Base-by-base conservation (phyloP, 2,329 filamentous ascomycete genomes). In the Aureobasidium sp. region DNA sequence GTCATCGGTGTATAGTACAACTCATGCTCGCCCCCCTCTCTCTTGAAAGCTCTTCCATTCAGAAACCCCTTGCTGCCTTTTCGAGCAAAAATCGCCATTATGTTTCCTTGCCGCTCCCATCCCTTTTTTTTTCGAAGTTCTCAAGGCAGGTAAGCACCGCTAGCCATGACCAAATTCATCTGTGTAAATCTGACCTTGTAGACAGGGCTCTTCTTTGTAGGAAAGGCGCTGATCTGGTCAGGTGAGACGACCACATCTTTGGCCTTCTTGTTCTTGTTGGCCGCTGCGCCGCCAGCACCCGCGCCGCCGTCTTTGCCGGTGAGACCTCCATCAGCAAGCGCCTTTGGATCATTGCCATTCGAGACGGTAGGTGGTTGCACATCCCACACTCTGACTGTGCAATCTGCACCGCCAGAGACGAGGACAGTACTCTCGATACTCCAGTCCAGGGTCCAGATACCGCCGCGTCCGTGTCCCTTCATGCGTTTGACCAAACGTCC, bases 141-240 rank as follows among this genome's bases (percentile, higher is more conserved):
- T 27, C 11, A 66, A 32, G 80, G 81, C 64, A 84, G 64, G 69
- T 82, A 84, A 32, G 79, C 79, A 35, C 90, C 89, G 41, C 87
- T 89, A 19, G 90, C 90, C 57, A 97, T 76, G 11, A 96, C 85
- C 59, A 97, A 70, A 67, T 98, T 98, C 88, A 95, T 96, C 56
- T 89, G 78, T 3, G 93, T 97, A 63, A 96, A 96, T 64, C 86
- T 82, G 51, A 95, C 90, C 71, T 91, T 93, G 70, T 94, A 88
- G 10, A 97, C 88, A 0, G 91, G 90, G 14, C 86, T 91, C 72
- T 95, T 95, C 79, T 98, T 98, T 3, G 93, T 97, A 0, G 89
- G 84, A 66, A 96, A 97, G 1, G 88, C 90, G 59, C 83, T 89
- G 71, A 98, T 94, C 71, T 97, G 93, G 65, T 98, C 93, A 0